Evolutionary conservation across 805 yeast species (phyloP).

Genomic region (Candida coquimbonensis): DNA sequence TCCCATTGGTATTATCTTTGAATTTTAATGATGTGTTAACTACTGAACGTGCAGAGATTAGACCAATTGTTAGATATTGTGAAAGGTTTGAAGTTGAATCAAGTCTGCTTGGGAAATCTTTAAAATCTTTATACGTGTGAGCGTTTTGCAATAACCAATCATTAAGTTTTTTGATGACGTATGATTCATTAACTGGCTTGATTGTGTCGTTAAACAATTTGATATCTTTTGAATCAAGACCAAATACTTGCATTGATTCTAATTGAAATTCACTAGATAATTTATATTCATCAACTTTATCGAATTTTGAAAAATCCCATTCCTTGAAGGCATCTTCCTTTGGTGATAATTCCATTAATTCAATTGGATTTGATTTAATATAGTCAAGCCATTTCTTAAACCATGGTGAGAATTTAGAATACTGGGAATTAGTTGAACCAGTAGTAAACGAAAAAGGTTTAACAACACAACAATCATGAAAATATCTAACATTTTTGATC

Average conservation of each 20-base stretch:
- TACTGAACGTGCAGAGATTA: conserved; percentile 36
- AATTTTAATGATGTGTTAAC: conserved; percentile 20
- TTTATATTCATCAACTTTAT: conserved; percentile 11
- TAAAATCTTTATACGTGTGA: background rate
- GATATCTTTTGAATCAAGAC: conserved; percentile 2
- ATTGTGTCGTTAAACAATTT: background rate
- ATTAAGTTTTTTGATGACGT: background rate
- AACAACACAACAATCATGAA: conserved; percentile 39
- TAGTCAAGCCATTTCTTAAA: conserved; percentile 34
- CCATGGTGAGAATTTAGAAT: conserved; percentile 44
- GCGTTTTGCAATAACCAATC: conserved; percentile 4
- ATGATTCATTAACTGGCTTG: background rate
- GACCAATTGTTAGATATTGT: conserved; percentile 39
- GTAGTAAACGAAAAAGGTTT: conserved; percentile 34
- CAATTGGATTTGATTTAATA: conserved; percentile 17
- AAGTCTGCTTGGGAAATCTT: conserved; percentile 12
- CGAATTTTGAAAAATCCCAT: conserved; percentile 5
- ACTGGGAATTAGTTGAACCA: conserved; percentile 34
- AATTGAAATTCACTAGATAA: conserved; percentile 17
- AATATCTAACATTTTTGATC: conserved; percentile 9
- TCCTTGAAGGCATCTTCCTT: conserved; percentile 8
- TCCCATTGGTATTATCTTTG: conserved; percentile 11
- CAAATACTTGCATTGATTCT: conserved; percentile 8
- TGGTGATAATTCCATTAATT: background rate
- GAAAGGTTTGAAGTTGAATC: conserved; percentile 35